phyloP scores from a whole-genome alignment of 345 rosid species.

The rapeseed (Brassica napus) region DNA sequence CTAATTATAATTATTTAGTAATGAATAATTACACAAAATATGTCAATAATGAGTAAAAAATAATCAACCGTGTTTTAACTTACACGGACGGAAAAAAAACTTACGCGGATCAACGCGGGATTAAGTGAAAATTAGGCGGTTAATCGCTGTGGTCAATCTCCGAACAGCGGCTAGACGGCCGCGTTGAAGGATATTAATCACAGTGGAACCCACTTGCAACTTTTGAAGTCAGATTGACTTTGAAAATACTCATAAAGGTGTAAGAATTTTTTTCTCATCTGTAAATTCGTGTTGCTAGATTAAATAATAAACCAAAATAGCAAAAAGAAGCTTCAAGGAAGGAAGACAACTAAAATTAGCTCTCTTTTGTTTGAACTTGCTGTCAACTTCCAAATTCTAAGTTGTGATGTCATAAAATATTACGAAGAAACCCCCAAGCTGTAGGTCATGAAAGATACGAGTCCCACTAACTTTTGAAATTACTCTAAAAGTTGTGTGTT shows the following conservation, averaged over 20 bases:
- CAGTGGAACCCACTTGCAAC: background rate
- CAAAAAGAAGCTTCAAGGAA: background rate
- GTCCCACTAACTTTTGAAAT: background rate
- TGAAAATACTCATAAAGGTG: slow-evolving; percentile 1
- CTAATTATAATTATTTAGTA: no score
- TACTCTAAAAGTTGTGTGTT: background rate
- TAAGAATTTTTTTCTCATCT: background rate
- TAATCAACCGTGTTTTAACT: no score
- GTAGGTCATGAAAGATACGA: background rate
- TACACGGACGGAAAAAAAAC: no score
- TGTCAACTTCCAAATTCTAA: background rate
- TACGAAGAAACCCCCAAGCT: background rate
- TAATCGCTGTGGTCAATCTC: no score
- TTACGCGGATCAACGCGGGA: no score
- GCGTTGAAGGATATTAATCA: no score
- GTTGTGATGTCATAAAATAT: background rate
- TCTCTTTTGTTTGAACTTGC: background rate
- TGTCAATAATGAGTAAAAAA: no score
- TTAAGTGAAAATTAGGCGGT: no score
- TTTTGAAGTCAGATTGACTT: background rate
- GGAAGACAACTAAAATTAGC: background rate
- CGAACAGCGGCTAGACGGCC: no score
- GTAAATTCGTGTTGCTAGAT: background rate
- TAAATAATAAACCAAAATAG: background rate
- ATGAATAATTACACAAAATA: no score